Conservation (phyloP, 345 rosid genomes). For the Pistacia vera region DNA sequence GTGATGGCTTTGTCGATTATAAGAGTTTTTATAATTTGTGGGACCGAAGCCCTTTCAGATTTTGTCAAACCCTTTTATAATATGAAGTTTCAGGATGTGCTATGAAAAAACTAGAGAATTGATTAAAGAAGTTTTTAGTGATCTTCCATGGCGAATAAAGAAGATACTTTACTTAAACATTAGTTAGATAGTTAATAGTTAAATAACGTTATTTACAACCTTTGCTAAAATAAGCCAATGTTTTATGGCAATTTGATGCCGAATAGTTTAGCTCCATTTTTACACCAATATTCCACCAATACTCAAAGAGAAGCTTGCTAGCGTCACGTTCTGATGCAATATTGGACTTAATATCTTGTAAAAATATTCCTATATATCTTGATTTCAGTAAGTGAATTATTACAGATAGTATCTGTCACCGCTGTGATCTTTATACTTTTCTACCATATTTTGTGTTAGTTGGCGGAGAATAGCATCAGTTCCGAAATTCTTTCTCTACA, state of each 20-base stretch:
- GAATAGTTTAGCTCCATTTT: background rate
- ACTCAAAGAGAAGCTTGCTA: background rate
- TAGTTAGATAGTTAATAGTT: too few species aligned
- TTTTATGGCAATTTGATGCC: background rate
- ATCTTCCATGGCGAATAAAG: background rate
- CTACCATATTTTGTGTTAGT: background rate
- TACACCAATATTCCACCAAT: background rate
- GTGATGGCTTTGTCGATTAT: too few species aligned
- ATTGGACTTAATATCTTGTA: background rate
- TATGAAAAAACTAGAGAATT: background rate
- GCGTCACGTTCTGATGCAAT: background rate
- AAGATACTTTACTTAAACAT: too few species aligned
- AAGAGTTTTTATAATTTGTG: background rate
- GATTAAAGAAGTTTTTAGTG: background rate
- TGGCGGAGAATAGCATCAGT: conserved; percentile 11
- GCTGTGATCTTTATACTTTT: too few species aligned
- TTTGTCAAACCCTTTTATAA: background rate
- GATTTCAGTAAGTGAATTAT: background rate
- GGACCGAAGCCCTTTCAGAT: background rate
- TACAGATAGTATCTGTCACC: too few species aligned
- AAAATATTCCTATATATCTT: background rate
- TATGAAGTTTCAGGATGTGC: background rate
- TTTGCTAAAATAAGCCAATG: too few species aligned
- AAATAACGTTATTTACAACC: too few species aligned
- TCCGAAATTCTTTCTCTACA: background rate